A percentile compares a stretch with the other conserved stretches of the same genome.
Evolutionary conservation across 371 early-diverging fungal species (phyloP).

Genomic region (Mucor irregularis): DNA sequence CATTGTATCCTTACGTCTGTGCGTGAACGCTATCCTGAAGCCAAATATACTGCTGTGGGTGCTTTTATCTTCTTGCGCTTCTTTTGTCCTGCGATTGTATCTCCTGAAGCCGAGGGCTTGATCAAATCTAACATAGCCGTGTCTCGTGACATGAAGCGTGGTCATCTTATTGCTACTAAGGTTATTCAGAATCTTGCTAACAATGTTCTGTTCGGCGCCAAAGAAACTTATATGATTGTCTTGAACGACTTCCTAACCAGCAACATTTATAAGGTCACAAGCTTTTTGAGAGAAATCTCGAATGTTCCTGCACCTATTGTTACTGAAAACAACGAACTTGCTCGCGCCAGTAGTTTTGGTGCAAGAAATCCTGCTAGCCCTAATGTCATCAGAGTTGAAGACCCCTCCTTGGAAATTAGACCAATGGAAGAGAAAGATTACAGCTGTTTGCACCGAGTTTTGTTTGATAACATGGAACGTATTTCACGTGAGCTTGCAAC

Average conservation of each 20-base stretch:
- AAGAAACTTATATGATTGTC: conserved; percentile 90
- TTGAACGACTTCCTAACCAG: conserved; percentile 82
- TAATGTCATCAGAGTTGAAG: conserved; percentile 2
- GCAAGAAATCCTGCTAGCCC: neutral
- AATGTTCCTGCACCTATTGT: conserved; percentile 19
- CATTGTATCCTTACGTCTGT: conserved; percentile 77
- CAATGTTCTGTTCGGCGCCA: conserved; percentile 90
- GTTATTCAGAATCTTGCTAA: conserved; percentile 95
- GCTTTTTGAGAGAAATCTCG: conserved; percentile 64
- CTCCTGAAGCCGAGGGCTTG: conserved; percentile 74
- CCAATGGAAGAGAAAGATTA: conserved; percentile 64
- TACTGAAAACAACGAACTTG: neutral
- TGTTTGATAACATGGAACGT: conserved; percentile 72
- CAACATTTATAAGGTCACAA: conserved; percentile 69
- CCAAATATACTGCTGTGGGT: conserved; percentile 86
- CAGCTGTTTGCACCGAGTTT: conserved; percentile 63
- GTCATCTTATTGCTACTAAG: conserved; percentile 88
- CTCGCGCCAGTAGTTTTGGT: neutral
- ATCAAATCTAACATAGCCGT: conserved; percentile 30
- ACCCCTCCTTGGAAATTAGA: conserved; percentile 17
- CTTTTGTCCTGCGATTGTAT: conserved; percentile 94
- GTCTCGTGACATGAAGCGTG: conserved; percentile 70
- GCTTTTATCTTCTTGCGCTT: conserved; percentile 94
- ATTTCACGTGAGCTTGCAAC: conserved; percentile 66
- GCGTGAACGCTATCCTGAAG: conserved; percentile 82